Evolutionary conservation across 2,329 filamentous ascomycete genomes (phyloP), one percentile per base, ranked within the genome.

Genomic region (Botrytis byssoidea): DNA sequence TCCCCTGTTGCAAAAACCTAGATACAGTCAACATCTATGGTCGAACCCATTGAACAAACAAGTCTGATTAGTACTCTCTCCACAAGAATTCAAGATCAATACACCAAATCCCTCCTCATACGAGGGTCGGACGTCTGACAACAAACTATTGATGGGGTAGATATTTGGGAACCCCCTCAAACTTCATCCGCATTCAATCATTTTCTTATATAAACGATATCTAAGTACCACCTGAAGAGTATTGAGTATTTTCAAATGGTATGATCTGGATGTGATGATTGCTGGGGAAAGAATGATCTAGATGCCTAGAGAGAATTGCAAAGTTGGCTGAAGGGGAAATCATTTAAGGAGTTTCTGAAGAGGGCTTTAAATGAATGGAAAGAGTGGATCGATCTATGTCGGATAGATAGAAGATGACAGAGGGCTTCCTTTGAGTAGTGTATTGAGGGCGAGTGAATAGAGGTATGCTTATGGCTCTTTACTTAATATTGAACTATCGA

Each of bases 221-320:
- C 32, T 69, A 5, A 68, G 76, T 20, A 71, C 35, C 37, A n/a
- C 64, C 22, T 74, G 77, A 60, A 73, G 77, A 73, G 74, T 82
- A 35, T 76, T 77, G 57, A 75, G 77, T 3, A 70, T 80, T 51
- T 82, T 80, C 67, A 77, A 74, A 37, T 74, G 72, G 72, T 81
- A 80, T 75, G 44, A 57, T 37, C 12, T 8, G 14, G 29, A 25
- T 55, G 32, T 9, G 5, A 29, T n/a, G 7, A 57, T 18, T 16
- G 9, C 66, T 3, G n/a, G 40, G 32, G n/a, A 22, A 37, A 48
- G 18, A 40, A 57, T n/a, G 9, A 57, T 37, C 35, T 69, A 1
- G n/a, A 57, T 69, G 18, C 46, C 35, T 25, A n/a, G 14, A 32
- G 6, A 29, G 10, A 65, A 14, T 42, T 65, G 25, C 14, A 65